Conservation (phyloP, 1,284 basidiomycete species). For the Papiliotrema flavescens region DNA sequence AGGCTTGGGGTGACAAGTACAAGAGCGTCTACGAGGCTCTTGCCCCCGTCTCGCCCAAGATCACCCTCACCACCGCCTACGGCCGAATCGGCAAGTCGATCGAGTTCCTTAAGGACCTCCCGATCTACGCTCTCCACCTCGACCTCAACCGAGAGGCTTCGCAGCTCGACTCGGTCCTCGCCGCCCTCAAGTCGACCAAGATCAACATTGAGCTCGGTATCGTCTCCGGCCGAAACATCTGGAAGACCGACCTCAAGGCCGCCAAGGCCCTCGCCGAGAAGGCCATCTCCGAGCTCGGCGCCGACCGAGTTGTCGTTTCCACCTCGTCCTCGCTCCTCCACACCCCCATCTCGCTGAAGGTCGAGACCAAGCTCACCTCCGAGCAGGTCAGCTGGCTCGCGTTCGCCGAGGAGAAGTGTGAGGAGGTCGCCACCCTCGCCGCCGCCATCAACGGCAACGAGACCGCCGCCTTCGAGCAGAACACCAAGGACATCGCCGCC, state of each 20-base stretch:
- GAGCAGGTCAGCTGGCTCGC: conserved; percentile 99
- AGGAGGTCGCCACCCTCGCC: conserved; percentile 85
- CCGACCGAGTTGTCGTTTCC: conserved; percentile 85
- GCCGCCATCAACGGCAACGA: conserved; percentile 76
- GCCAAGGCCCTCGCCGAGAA: conserved; percentile 81
- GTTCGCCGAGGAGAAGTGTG: conserved; percentile 95
- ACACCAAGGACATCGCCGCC: conserved; percentile 87
- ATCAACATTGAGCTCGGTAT: conserved; percentile 89
- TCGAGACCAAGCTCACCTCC: conserved; percentile 84
- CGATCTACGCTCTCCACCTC: conserved; percentile 90
- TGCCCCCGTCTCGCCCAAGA: conserved; percentile 78
- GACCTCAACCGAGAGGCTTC: conserved; percentile 91
- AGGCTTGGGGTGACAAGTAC: conserved; percentile 76
- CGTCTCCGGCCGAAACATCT: conserved; percentile 98
- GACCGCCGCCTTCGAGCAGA: conserved; percentile 72
- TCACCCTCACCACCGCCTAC: conserved; percentile 94
- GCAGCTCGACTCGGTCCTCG: conserved; percentile 81
- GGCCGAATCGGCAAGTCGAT: conserved; percentile 92
- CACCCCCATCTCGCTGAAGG: conserved; percentile 91
- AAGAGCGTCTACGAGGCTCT: conserved; percentile 78
- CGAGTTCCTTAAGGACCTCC: conserved; percentile 85
- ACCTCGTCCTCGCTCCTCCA: conserved; percentile 98
- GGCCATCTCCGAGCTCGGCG: conserved; percentile 75
- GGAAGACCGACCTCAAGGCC: conserved; percentile 93
- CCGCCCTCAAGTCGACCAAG: conserved; percentile 76